These are phyloP conservation scores for Whalleya microplaca DNA, from an alignment of 2,329 filamentous ascomycete species.

Conservation along the genomic window DNA sequence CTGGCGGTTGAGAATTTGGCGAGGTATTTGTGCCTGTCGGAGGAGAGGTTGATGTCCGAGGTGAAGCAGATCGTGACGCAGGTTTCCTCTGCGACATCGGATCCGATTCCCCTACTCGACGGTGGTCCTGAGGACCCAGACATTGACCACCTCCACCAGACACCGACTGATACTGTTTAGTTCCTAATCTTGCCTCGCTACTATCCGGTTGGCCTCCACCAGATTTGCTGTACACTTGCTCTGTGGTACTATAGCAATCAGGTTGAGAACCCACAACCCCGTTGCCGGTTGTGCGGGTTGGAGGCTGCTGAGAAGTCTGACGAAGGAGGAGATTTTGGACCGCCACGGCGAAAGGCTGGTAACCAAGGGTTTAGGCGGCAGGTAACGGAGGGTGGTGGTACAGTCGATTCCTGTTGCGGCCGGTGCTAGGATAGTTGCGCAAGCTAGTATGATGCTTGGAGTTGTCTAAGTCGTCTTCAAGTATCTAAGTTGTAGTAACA, in stretches of 20 bases:
- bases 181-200: slow-evolving; percentile 32
- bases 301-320: slow-evolving; percentile 39
- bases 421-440: slow-evolving; percentile 11
- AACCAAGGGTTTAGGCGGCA: slow-evolving; percentile 8
- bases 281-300: slow-evolving; percentile 33
- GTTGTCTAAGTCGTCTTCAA: slow-evolving; percentile 12
- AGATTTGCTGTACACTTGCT: slow-evolving; percentile 30
- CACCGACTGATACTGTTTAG: slow-evolving; percentile 32
- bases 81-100: slow-evolving; percentile 67
- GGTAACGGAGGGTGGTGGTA: slow-evolving; percentile 7
- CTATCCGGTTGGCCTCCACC: slow-evolving; percentile 33
- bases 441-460: slow-evolving; percentile 8
- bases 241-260: slow-evolving; percentile 28
- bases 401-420: slow-evolving; percentile 8
- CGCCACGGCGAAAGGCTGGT: slow-evolving; percentile 42
- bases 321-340: slow-evolving; percentile 39
- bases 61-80: slow-evolving; percentile 60
- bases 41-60: slow-evolving; percentile 51
- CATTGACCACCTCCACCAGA: slow-evolving; percentile 55
- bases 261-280: slow-evolving; percentile 33
- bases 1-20: slow-evolving; percentile 34
- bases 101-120: slow-evolving; percentile 60
- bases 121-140: slow-evolving; percentile 55
- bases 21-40: slow-evolving; percentile 40
- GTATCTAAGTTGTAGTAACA: slow-evolving; percentile 13